These are phyloP conservation scores for Wickerhamomyces subpelliculosus DNA, from an alignment of 805 yeast species.

Conservation along the genomic window DNA sequence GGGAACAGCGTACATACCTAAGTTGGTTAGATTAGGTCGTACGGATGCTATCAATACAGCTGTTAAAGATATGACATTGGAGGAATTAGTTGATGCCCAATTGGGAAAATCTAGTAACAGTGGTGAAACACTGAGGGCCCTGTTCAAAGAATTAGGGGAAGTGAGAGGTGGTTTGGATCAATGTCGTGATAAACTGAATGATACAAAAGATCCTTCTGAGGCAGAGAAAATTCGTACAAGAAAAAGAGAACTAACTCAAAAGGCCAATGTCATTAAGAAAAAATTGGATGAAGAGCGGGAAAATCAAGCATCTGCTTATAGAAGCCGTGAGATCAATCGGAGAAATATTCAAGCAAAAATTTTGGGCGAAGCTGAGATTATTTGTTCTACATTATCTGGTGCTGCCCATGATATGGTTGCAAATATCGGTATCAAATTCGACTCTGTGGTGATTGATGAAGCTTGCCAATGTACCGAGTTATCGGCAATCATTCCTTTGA, in stretches of 20 bases:
- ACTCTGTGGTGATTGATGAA: constrained; percentile 90
- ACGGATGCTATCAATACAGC: constrained; percentile 80
- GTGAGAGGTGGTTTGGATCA: constrained; percentile 10
- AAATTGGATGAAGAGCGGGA: constrained; percentile 78
- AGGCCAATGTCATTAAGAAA: constrained; percentile 63
- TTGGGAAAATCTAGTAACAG: constrained; percentile 11
- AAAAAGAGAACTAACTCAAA: constrained; percentile 49
- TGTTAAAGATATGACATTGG: constrained; percentile 78
- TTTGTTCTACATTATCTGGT: constrained; percentile 90
- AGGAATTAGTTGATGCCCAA: constrained; percentile 67
- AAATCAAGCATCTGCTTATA: constrained; percentile 52
- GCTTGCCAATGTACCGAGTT: constrained; percentile 97
- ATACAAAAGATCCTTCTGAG: constrained; percentile 22
- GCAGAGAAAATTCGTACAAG: constrained; percentile 43
- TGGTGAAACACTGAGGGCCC: constrained; percentile 36
- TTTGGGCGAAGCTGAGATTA: constrained; percentile 68
- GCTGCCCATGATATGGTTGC: constrained; percentile 86
- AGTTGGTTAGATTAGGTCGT: constrained; percentile 81
- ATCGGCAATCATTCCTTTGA: constrained; percentile 83
- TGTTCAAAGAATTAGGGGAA: constrained; percentile 39
- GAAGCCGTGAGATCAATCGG: constrained; percentile 74
- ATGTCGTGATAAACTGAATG: constrained; percentile 21
- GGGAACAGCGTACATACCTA: constrained; percentile 52
- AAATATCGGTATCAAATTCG: constrained; percentile 68
- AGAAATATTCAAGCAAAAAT: constrained; percentile 69